phyloP scores from a whole-genome alignment of 2,329 filamentous ascomycete species.

The Aureobasidium sp. region DNA sequence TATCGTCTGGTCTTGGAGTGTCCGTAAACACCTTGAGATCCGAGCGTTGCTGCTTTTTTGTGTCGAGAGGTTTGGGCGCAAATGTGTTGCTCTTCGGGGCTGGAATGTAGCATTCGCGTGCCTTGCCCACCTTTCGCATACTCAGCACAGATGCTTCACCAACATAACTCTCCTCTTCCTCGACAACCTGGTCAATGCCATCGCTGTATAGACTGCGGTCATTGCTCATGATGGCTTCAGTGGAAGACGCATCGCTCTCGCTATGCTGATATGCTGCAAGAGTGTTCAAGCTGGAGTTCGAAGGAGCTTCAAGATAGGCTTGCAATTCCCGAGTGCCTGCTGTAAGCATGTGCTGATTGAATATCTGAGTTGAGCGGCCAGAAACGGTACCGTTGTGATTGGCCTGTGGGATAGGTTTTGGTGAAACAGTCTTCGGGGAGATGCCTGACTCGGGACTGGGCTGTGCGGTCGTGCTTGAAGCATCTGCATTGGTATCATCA shows the following conservation, averaged over 20 bases:
- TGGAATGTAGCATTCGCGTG: neutral
- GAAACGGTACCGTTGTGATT: neutral
- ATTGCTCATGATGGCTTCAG: neutral
- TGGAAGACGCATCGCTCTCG: neutral
- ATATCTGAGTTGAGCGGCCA: slow-evolving; percentile 1
- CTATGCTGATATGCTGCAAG: neutral
- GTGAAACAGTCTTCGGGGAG: neutral
- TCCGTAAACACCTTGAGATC: neutral
- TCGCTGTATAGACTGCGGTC: neutral
- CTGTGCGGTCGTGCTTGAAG: neutral
- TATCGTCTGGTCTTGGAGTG: neutral
- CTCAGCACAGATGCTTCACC: neutral
- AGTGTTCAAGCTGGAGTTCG: neutral
- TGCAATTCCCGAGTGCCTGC: slow-evolving; percentile 3
- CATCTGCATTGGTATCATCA: neutral
- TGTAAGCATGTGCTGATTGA: slow-evolving; percentile 5
- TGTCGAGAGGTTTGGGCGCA: neutral
- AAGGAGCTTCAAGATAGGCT: neutral
- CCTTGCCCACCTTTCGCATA: slow-evolving; percentile 2
- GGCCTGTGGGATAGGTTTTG: neutral
- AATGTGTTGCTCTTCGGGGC: neutral
- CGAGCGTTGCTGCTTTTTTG: neutral
- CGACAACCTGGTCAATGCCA: neutral
- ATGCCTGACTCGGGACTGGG: neutral
- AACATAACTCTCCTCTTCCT: neutral